These are phyloP conservation scores for Paralagenidium karlingii DNA, from an alignment of 352 stramenopile species.

Conservation along the genomic window DNA sequence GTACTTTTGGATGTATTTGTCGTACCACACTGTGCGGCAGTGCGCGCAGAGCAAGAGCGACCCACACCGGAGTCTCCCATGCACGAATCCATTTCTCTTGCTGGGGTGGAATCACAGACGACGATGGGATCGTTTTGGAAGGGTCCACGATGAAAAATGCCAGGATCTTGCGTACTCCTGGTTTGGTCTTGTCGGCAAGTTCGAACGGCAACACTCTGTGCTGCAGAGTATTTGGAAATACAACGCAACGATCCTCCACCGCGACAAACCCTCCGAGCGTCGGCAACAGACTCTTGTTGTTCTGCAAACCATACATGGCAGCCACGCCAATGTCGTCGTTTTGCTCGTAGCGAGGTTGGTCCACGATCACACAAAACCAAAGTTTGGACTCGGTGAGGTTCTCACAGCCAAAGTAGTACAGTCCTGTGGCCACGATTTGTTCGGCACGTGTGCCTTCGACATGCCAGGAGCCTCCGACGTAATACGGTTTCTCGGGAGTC, in stretches of 20 bases:
- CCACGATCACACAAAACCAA: conserved; percentile 15
- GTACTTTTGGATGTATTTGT: not conserved
- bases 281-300: conserved; percentile 11
- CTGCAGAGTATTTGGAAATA: conserved; percentile 27
- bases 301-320: conserved; percentile 15
- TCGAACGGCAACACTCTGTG: conserved; percentile 34
- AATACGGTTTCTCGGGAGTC: conserved; percentile 19
- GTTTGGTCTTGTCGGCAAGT: conserved; percentile 13
- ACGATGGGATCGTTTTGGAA: conserved; percentile 13
- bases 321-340: conserved; percentile 13
- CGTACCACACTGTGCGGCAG: too few species aligned
- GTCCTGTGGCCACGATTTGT: conserved; percentile 25
- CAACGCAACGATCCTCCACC: conserved; percentile 13
- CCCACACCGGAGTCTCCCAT: not conserved
- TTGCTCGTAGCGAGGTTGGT: conserved; percentile 15
- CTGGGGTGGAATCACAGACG: conserved; percentile 18
- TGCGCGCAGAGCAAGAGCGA: too few species aligned
- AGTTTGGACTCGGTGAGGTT: conserved; percentile 30
- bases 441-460: conserved; percentile 29
- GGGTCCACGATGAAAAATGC: conserved; percentile 35
- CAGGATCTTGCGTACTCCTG: conserved; percentile 28
- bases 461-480: conserved; percentile 28
- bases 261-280: conserved; percentile 10
- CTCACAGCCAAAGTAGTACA: conserved; percentile 35
- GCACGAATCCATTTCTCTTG: conserved; percentile 17